phyloP scores from a whole-genome alignment of 176 grass and related monocot species.

The Eleusine indica region DNA sequence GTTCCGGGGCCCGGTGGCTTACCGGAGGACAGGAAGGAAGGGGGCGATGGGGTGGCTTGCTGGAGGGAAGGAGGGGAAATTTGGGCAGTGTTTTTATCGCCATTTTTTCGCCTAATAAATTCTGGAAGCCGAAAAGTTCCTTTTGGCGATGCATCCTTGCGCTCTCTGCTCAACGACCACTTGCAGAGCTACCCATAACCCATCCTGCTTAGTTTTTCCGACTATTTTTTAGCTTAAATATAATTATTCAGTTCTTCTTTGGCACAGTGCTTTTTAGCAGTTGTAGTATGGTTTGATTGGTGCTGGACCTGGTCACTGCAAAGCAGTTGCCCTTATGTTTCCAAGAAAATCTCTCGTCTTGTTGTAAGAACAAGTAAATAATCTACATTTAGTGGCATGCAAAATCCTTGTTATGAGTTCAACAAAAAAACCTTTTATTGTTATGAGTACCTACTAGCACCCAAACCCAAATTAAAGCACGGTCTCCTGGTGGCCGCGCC shows the following conservation, averaged over 20 bases:
- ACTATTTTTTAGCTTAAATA: neutral
- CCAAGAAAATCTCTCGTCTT: neutral
- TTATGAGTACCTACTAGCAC: neutral
- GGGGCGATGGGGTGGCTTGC: neutral
- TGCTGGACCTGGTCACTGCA: neutral
- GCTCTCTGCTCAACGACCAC: neutral
- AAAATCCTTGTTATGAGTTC: neutral
- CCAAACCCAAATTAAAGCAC: slow-evolving; percentile 33
- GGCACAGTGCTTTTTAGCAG: neutral
- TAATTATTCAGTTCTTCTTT: neutral
- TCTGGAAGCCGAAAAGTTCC: neutral
- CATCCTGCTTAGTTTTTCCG: neutral
- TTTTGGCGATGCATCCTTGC: neutral
- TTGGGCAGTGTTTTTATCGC: neutral
- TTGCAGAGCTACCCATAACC: neutral
- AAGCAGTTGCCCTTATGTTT: neutral
- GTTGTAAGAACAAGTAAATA: neutral
- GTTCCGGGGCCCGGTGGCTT: neutral
- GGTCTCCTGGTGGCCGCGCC: slow-evolving; percentile 9
- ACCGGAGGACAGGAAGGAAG: neutral
- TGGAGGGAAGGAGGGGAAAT: neutral
- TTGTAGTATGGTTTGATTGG: neutral
- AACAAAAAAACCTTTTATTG: too few species aligned
- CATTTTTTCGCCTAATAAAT: neutral
- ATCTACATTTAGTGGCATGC: neutral